Base-by-base conservation (phyloP, 1,139 yeast species). In the Blastobotrys buckinghamii region DNA sequence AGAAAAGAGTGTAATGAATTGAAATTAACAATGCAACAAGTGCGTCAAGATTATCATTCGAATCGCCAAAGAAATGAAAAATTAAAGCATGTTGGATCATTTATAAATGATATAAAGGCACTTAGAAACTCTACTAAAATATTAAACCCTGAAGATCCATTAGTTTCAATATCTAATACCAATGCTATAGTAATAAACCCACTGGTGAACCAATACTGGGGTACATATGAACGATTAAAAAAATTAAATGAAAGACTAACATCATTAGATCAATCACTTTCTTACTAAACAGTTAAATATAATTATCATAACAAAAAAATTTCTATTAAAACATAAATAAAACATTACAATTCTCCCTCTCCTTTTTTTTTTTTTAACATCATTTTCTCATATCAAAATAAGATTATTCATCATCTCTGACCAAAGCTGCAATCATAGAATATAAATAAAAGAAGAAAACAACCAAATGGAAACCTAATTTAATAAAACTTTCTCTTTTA, bases 401-500 rank as follows among this genome's bases (percentile, higher is more conserved):
- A 29, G 24, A 20, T 42, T 54, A 54, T 40, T 51, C 54, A 34
- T 67, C 69, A 45, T 74, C 86, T 56, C 84, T 89, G 63, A 92
- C 92, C 68, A 92, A 78, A 42, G 96, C 94, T 77, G 90, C 85
- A 72, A 92, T 90, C 96, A 92, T 87, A 73, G 95, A 83, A 77
- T 90, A 92, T 64, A 92, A 78, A 77, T 89, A 90, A 76, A 79
- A 89, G 83, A 92, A 92, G 79, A 92, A 92, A 83, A 90, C 76
- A 63, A 89, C 72, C 61, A 92, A 75, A 67, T 89, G 94, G 80
- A 87, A 87, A 12, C 95, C 97, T 62, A 92, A 78, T 70, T 92
- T 92, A 68, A 85, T 70, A 66, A 90, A 90, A 50, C 90, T 78
- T 71, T 89, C 97, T 69, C 83, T 85, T 79, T 94, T 92, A 73